Base-by-base conservation (phyloP, 2,329 filamentous ascomycete genomes). In the Colletotrichum sidae region DNA sequence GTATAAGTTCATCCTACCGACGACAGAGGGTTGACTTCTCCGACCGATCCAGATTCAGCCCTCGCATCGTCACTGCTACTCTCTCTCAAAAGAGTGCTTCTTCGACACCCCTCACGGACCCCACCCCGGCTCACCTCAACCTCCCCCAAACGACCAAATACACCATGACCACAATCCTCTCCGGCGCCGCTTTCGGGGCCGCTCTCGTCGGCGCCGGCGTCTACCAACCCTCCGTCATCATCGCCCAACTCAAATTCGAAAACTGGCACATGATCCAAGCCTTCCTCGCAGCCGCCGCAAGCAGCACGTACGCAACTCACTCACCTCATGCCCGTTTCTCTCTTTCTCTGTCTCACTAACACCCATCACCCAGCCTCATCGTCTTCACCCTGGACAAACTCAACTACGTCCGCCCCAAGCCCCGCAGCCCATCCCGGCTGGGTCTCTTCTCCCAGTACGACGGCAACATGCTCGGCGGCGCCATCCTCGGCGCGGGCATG, bases 221-320 rank as follows among this genome's bases (percentile, higher is more conserved):
- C 60, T 85, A 86, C 70, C 79, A 84, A 42, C 89, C 89, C 0
- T 78, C 82, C 0, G 80, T 89, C 51, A 88, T 92, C 69, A 75
- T 87, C 61, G 77, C 80, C 8, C 90, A 92, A 77, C 83, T 92
- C 77, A 81, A 79, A 33, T 78, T 90, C 50, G 76, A 83, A 52
- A 84, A 89, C 72, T 90, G 85, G 75, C 87, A 89, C 72, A 91
- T 92, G 89, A 73, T 89, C 37, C 84, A 90, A 74, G 82, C 83
- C 9, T 91, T 92, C 70, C 75, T 91, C 4, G 82, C 85, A 2
- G 90, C 88, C 4, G 86, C 86, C 9, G 88, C 86, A 34, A 83
- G 80, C 69, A 90, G 86, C 76, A 84, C 85, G 86, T 90, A 81
- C 74, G 87, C 78, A 47, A 41, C 12, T n/a, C 13, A n/a, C 35